Evolutionary conservation across 441 rosid species (phyloP).

Genomic region (Capsella rubella): DNA sequence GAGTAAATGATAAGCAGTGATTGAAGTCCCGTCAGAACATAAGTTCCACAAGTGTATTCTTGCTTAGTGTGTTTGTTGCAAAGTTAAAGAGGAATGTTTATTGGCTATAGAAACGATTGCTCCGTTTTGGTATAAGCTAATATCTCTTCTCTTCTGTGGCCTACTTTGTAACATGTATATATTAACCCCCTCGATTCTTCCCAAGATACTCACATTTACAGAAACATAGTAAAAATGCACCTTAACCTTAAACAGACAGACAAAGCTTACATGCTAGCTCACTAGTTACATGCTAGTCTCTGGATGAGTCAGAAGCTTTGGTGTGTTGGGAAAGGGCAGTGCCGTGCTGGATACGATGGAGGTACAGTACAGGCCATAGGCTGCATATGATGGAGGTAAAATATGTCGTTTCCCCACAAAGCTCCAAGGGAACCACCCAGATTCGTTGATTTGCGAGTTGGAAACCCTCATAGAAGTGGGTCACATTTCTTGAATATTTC

Average conservation of each 20-base stretch:
- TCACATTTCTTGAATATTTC: not conserved
- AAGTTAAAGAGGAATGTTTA: conserved; percentile 1
- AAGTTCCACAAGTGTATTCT: conserved; percentile 7
- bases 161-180: not conserved
- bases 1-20: conserved; percentile 18
- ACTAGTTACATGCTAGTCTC: not conserved
- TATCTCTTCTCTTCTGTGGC: conserved; percentile 3
- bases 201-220: not conserved
- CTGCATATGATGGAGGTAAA: not conserved
- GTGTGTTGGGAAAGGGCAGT: conserved; percentile 13
- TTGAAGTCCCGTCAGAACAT: not conserved
- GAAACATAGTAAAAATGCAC: too few species aligned
- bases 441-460: not conserved
- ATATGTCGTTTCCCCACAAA: not conserved
- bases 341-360: conserved; percentile 53
- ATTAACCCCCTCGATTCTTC: conserved; percentile 4
- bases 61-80: conserved; percentile 12
- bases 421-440: not conserved
- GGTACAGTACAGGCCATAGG: too few species aligned
- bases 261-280: too few species aligned
- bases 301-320: conserved; percentile 24
- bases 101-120: conserved; percentile 11
- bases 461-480: not conserved
- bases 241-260: too few species aligned
- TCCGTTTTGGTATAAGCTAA: conserved; percentile 6